phyloP scores from a whole-genome alignment of 129 eudicot species.

The Ambrosia artemisiifolia region DNA sequence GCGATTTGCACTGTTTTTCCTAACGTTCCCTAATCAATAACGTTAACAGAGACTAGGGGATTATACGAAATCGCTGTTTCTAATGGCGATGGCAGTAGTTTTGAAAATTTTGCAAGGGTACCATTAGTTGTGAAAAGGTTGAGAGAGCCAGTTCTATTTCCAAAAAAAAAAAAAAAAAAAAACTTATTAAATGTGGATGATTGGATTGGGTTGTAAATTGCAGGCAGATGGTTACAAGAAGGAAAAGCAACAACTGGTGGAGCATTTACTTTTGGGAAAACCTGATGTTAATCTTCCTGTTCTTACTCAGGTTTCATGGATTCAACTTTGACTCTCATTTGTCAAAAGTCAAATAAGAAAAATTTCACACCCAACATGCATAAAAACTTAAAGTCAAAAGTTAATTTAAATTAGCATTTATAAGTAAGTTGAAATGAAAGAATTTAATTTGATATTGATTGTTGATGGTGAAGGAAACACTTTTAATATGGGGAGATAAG shows the following conservation, averaged over 20 bases:
- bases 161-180: too few relatives aligned
- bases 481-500: slow-evolving; percentile 74
- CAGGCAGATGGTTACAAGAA: slow-evolving; percentile 35
- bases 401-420: not conserved
- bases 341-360: not conserved
- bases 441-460: too few relatives aligned
- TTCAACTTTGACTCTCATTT: not conserved
- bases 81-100: too few relatives aligned
- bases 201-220: slow-evolving; percentile 24
- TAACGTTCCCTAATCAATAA: too few relatives aligned
- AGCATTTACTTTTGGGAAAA: slow-evolving; percentile 38
- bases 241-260: slow-evolving; percentile 51
- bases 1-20: too few relatives aligned
- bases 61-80: too few relatives aligned
- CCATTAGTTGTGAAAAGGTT: too few relatives aligned
- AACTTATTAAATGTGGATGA: too few relatives aligned
- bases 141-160: too few relatives aligned
- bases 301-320: slow-evolving; percentile 46
- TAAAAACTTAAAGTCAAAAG: not conserved
- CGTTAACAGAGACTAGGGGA: too few relatives aligned
- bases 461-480: slow-evolving; percentile 50
- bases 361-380: not conserved
- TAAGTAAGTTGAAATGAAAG: not conserved
- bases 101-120: too few relatives aligned
- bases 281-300: slow-evolving; percentile 29